Evolutionary conservation across 2,329 filamentous ascomycete genomes (phyloP), one percentile per base, ranked within the genome.

Genomic region (Pseudogymnoascus verrucosus): DNA sequence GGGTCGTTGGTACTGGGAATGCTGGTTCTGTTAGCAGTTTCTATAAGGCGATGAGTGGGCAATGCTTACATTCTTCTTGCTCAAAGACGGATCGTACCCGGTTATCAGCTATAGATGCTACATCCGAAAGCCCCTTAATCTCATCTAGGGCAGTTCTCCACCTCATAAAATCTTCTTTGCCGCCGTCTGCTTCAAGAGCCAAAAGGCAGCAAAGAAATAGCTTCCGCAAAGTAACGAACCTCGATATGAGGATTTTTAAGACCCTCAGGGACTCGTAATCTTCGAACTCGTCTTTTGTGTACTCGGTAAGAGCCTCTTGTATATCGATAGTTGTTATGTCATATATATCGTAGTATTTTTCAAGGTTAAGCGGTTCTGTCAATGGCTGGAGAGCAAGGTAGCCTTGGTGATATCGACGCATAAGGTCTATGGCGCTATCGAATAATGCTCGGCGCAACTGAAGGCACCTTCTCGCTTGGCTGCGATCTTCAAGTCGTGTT

Each of bases 291-390:
- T 80, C 77, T 47, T 85, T 82, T 4, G 82, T 81, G 64, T 88
- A 87, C 1, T 85, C 85, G 47, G 82, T 78, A 68, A 87, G 81
- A n/a, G 88, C 84, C 69, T 91, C 88, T 19, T 84, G 82, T 37
- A 91, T 84, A 73, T 93, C 89, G 64, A 87, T 83, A 64, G 88
- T 83, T 66, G 84, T 89, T 65, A 93, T 85, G 68, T 93, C 90
- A 72, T 93, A 93, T 65, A 93, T 89, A 72, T 98, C 93, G 70
- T 95, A 90, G 73, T 96, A 96, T 76, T 92, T 95, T 69, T 96
- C 91, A 47, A 99, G 78, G 71, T 96, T 90, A 60, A 89, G 84
- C 71, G 89, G 85, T 73, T 93, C 87, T 1, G 93, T 86, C 63
- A 96, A 85, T 0, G 83, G 84, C 72, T 88, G 88, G 19, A 98